Base-by-base conservation (phyloP, 2,329 filamentous ascomycete species). In the Sporothrix sp. region DNA sequence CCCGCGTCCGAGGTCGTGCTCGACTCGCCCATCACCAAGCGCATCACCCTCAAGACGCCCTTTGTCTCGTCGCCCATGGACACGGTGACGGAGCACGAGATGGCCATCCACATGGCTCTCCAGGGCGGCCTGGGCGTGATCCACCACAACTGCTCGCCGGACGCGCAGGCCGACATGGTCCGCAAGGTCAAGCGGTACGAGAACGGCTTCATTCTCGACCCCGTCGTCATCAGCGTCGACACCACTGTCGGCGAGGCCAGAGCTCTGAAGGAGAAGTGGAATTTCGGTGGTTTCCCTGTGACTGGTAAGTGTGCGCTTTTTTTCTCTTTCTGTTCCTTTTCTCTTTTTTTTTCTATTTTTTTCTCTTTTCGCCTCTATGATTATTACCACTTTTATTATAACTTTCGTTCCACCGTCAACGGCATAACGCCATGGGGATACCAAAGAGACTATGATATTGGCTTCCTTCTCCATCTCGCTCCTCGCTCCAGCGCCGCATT, bases 391-490 rank as follows among this genome's bases (percentile, higher is more conserved):
- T 76, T 78, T 71, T 73, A 85, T 51, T 54, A 54, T 96, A 97
- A 97, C 93, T 98, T 98, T 98, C 93, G 93, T 98, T 98, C 93
- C 91, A 91, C 93, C 88, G 87, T 78, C 94, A 84, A 54, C 80
- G 85, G 86, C 83, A 77, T 78, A 73, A 82, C 78, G 86, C 87
- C 78, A 74, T 95, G 89, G 79, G 87, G 89, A 95, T 71, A 75
- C 70, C 71, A 66, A 58, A 72, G 46, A 52, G 54, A 56, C 53
- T 57, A 58, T 58, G 56, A 62, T 61, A 61, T 62, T 55, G 54
- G 58, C 46, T 37, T 42, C 40, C 32, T 13, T 16, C 14, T 13
- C 32, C 21, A 18, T 30, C 30, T 39, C 9, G 45, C 49, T 32
- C 47, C 37, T 16, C 55, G 27, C n/a, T 28, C 10, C 13, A n/a